Evolutionary conservation across 202 grass and related monocot species (phyloP).

Genomic region (Miscanthus sacchariflorus): DNA sequence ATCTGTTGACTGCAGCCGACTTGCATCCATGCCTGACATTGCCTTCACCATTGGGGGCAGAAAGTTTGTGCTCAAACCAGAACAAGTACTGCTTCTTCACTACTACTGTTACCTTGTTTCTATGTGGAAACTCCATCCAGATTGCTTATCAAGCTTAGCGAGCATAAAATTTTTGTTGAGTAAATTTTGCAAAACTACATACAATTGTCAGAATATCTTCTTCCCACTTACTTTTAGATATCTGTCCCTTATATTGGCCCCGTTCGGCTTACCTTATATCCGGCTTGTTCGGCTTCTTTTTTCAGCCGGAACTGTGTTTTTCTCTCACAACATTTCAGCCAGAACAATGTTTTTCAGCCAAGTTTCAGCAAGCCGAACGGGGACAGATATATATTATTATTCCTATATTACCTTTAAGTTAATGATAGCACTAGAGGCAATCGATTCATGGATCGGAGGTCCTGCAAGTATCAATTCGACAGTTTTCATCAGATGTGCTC

Average conservation of each 20-base stretch:
- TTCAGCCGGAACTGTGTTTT: no score
- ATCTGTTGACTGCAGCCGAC: slow-evolving; percentile 62
- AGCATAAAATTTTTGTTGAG: neutral
- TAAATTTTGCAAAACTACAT: neutral
- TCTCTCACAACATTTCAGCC: no score
- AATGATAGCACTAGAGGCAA: neutral
- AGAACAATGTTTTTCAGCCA: no score
- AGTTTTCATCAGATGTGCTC: neutral
- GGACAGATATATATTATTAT: neutral
- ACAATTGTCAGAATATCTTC: slow-evolving; percentile 6
- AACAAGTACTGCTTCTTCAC: slow-evolving; percentile 59
- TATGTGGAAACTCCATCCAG: neutral
- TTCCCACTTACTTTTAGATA: neutral
- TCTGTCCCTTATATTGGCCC: neutral
- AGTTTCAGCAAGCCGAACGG: no score
- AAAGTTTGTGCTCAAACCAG: slow-evolving; percentile 69
- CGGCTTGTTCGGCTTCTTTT: no score
- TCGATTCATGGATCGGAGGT: slow-evolving; percentile 10
- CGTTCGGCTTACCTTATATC: no score
- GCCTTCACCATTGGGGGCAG: slow-evolving; percentile 80
- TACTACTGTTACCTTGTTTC: neutral
- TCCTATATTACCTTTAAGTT: neutral
- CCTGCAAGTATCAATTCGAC: neutral
- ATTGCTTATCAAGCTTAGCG: neutral
- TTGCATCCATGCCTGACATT: slow-evolving; percentile 78